A percentile compares a stretch with the other conserved stretches of the same genome.
These are phyloP conservation scores for Annulohypoxylon truncatum DNA, from an alignment of 2,329 filamentous ascomycete genomes.

Conservation along the genomic window DNA sequence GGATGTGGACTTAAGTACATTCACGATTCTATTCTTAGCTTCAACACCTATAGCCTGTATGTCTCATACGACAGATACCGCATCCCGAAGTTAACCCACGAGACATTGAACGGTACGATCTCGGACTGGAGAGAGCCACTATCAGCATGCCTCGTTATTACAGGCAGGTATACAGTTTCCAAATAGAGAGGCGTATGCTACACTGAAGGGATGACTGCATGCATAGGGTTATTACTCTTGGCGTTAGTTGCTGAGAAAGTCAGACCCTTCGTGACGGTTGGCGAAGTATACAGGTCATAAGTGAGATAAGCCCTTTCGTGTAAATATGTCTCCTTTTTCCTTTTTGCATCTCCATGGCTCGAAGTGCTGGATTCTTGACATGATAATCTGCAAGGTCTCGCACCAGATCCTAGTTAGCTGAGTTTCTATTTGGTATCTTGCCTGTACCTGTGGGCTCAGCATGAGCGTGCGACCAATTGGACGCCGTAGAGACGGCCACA, in stretches of 20 bases:
- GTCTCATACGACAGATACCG: constrained; percentile 26
- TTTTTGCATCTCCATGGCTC: neutral
- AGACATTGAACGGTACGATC: constrained; percentile 24
- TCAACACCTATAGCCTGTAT: constrained; percentile 13
- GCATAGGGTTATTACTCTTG: constrained; percentile 21
- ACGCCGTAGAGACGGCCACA: constrained; percentile 28
- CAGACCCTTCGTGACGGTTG: constrained; percentile 18
- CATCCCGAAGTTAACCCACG: constrained; percentile 11
- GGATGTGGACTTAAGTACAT: neutral
- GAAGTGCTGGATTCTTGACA: constrained; percentile 29
- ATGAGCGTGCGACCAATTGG: constrained; percentile 28
- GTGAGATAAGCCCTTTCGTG: constrained; percentile 29
- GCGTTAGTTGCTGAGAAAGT: constrained; percentile 26
- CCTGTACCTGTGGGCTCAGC: constrained; percentile 35
- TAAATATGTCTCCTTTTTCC: neutral
- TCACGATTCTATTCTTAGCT: constrained; percentile 36
- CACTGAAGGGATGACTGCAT: constrained; percentile 39
- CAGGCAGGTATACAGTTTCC: constrained; percentile 21
- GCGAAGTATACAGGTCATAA: constrained; percentile 30
- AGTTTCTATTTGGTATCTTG: constrained; percentile 31
- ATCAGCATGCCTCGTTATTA: constrained; percentile 8
- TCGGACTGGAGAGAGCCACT: constrained; percentile 26
- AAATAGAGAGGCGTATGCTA: constrained; percentile 32
- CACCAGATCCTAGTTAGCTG: constrained; percentile 27
- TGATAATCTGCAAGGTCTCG: constrained; percentile 29